Percentiles rank a stretch among this genome's conserved stretches.
phyloP scores from a whole-genome alignment of 163 green algal species.

The Scenedesmus sp. region DNA sequence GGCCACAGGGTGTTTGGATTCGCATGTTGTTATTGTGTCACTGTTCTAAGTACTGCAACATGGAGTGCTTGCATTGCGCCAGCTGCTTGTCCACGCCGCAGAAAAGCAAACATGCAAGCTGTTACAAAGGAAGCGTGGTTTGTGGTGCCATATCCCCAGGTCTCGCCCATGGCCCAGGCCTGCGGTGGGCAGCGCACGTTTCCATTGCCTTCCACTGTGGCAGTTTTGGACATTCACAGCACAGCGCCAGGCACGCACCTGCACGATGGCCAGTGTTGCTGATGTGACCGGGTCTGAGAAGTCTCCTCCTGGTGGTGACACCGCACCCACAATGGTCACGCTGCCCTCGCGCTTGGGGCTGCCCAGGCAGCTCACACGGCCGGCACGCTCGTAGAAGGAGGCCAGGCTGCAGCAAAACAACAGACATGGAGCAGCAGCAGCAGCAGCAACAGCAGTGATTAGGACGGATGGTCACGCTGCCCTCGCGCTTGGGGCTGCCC shows the following conservation, averaged over 20 bases:
- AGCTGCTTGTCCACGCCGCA: slow-evolving; percentile 99
- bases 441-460: too few relatives aligned
- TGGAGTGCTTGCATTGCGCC: slow-evolving; percentile 96
- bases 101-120: slow-evolving; percentile 88
- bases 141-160: background rate
- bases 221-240: too few relatives aligned
- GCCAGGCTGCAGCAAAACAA: slow-evolving; percentile 75
- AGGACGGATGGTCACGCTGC: slow-evolving; percentile 94
- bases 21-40: too few relatives aligned
- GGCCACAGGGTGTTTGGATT: background rate
- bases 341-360: slow-evolving; percentile 93
- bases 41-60: too few relatives aligned
- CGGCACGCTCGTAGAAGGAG: slow-evolving; percentile 99
- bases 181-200: too few relatives aligned
- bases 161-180: too few relatives aligned
- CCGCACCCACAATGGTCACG: slow-evolving; percentile 99
- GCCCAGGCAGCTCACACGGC: slow-evolving; percentile 95
- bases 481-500: slow-evolving; percentile 93
- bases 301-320: slow-evolving; percentile 98
- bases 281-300: slow-evolving; percentile 99
- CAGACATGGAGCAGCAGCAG: background rate
- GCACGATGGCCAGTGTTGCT: slow-evolving; percentile 98
- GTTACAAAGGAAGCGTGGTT: background rate
- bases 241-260: slow-evolving; percentile 69
- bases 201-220: too few relatives aligned